Evolutionary conservation across 768 basidiomycete species (phyloP), one percentile per base, ranked within the genome.

Genomic region (Terana coerulea): DNA sequence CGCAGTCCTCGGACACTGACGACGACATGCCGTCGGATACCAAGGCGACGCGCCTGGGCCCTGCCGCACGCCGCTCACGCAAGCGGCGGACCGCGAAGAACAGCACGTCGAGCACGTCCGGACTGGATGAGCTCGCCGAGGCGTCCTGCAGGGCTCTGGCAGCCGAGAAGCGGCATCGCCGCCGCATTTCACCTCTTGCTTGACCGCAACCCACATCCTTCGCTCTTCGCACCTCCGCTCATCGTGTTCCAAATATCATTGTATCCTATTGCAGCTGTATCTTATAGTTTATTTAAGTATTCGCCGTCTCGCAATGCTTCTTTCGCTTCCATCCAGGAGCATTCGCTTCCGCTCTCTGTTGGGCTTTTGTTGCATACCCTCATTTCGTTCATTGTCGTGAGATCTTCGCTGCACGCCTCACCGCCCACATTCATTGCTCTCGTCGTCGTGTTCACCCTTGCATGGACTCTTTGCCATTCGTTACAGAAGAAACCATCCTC

Each of bases 1-100:
- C 52, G 12, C 46, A 47, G 25, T 59, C 64, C 21, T 65, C 64
- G 5, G 64, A 65, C 37, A 58, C 61, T 24, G 64, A 65, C 37
- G 64, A 65, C 24, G 64, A 65, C 28, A 54, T 57, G 17, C 63
- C 61, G 59, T 54, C 53, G 5, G 53, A n/a, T n/a, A n/a, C n/a
- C n/a, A n/a, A n/a, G n/a, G n/a, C n/a, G n/a, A 54, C 31, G 33
- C 53, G 25, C 44, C 53, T 8, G 44, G 47, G 7, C 15, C 31
- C 39, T 43, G 4, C 25, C 8, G 33, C 21, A 24, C 34, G 31
- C 22, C 31, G 45, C 31, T 17, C 21, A 15, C 39, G 47, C 3
- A 42, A 54, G 30, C 48, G 37, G 21, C 51, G 43, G 21, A 24
- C 42, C 5, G 19, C 19, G 42, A n/a, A 26, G 42, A 33, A 9